Base-by-base conservation (phyloP, 1,139 yeast genomes). In the Blastobotrys serpentis region DNA sequence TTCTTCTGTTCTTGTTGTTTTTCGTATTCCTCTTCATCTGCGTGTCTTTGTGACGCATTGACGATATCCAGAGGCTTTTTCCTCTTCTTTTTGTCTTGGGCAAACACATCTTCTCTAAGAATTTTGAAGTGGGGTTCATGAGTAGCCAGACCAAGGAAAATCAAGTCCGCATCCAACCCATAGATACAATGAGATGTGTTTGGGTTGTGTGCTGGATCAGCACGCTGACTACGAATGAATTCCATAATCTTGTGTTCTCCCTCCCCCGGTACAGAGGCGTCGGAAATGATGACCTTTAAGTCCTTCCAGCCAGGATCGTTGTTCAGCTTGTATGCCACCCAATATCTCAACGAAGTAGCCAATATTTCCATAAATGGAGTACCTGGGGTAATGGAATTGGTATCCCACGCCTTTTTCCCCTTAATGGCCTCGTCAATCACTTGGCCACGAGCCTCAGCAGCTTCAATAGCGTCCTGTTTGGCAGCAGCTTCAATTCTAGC, bases 231-330 rank as follows among this genome's bases (percentile, higher is more conserved):
- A 67, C 98, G 79, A 55, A 94, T 88, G 63, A 82, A 94, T 61
- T 87, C 88, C 98, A 92, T 92, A 59, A 92, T 88, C 67, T 92
- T 92, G 71, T 92, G 98, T 71, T 94, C 98, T 66, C 99, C 99
- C 75, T 94, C 98, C 56, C 99, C 99, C 2, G 99, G 99, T n/a
- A 89, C 98, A 57, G 92, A 92, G 56, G 95, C 97, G 47, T 96
- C 99, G 49, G 95, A 86, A 54, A 94, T 80, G 34, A 94, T 79
- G 49, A 94, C 82, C 57, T 89, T 80, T 56, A 88, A 74, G 53
- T 83, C 79, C 57, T 88, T 86, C 98, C 98, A 94, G 48, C 85
- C 88, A 4, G 95, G 81, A 62, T 94, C 98, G 42, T 84, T 82
- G 37, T 95, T 81, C 45, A 92, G 81, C 67, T 94, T 94, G 65